Conservation (phyloP, 495 filamentous ascomycete species). For the Daldinia concentrica region DNA sequence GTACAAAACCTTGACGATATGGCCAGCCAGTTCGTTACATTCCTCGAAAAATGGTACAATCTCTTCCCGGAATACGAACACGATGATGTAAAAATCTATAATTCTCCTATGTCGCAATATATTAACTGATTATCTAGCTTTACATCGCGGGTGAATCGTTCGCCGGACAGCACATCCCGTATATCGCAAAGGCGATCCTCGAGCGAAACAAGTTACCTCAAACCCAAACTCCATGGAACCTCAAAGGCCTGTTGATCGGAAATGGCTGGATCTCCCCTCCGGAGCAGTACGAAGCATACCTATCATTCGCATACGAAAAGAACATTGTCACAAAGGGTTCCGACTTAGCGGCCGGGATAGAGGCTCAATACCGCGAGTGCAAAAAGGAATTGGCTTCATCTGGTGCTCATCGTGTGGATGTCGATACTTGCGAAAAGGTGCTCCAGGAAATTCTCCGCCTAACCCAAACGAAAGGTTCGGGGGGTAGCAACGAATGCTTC, state of each 20-base stretch:
- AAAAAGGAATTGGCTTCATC: constrained; percentile 71
- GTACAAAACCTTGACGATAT: constrained; percentile 86
- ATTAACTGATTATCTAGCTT: constrained; percentile 66
- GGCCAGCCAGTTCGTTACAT: constrained; percentile 85
- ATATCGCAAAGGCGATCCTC: constrained; percentile 88
- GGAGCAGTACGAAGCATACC: constrained; percentile 91
- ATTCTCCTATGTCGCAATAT: constrained; percentile 15
- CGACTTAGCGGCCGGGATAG: constrained; percentile 67
- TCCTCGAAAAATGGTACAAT: constrained; percentile 88
- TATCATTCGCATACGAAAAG: constrained; percentile 78
- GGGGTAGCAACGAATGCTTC: constrained; percentile 68
- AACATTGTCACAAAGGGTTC: constrained; percentile 74
- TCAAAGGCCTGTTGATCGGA: constrained; percentile 90
- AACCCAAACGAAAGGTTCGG: constrained; percentile 58
- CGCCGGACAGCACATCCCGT: constrained; percentile 96
- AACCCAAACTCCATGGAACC: constrained; percentile 70
- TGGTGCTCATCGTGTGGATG: constrained; percentile 70
- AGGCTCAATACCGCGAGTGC: constrained; percentile 55
- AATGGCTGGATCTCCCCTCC: constrained; percentile 95
- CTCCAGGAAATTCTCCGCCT: constrained; percentile 72
- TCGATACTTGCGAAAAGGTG: constrained; percentile 74
- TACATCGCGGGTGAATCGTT: constrained; percentile 97
- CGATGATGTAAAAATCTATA: constrained; percentile 80
- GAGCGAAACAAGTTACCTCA: constrained; percentile 72
- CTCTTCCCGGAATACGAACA: constrained; percentile 92